Conservation (phyloP, 768 basidiomycete species). For the Rhodotorula kratochvilovae region DNA sequence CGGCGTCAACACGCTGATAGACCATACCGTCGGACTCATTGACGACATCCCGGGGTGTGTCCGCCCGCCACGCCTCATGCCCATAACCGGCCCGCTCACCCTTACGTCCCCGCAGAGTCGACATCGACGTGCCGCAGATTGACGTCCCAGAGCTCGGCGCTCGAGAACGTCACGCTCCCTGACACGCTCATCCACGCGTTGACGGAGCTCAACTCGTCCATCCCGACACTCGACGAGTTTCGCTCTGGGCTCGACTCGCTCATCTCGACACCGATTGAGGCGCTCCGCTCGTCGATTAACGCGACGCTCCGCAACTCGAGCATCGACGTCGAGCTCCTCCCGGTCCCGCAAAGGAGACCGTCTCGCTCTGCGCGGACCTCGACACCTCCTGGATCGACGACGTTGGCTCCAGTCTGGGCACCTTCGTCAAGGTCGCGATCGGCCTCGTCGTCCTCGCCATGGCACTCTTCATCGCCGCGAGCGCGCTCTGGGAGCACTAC, state of each 20-base stretch:
- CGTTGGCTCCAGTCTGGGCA: conserved; percentile 71
- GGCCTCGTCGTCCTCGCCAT: conserved; percentile 67
- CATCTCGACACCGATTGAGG: conserved; percentile 69
- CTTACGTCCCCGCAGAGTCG: neutral
- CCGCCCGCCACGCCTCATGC: neutral
- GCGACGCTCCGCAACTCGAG: conserved; percentile 65
- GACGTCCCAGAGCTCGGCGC: conserved; percentile 67
- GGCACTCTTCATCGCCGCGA: conserved; percentile 66
- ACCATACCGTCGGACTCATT: conserved; percentile 18
- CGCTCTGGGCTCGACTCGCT: conserved; percentile 64
- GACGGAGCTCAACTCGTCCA: conserved; percentile 67
- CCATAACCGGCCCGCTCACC: neutral
- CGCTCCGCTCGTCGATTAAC: conserved; percentile 82
- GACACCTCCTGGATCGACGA: conserved; percentile 83
- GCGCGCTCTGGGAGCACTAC: conserved; percentile 80
- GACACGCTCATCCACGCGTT: conserved; percentile 68
- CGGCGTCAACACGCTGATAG: conserved; percentile 18
- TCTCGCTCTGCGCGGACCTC: conserved; percentile 70
- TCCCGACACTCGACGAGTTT: conserved; percentile 73
- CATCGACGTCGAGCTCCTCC: conserved; percentile 62
- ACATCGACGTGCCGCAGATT: conserved; percentile 61
- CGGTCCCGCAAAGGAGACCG: conserved; percentile 66
- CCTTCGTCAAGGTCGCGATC: conserved; percentile 71
- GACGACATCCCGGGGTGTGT: conserved; percentile 37
- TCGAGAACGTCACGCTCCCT: conserved; percentile 76